Evolutionary conservation across 2,329 filamentous ascomycete genomes (phyloP), one percentile per base, ranked within the genome.

Genomic region (Penicillium fuscoglaucum): DNA sequence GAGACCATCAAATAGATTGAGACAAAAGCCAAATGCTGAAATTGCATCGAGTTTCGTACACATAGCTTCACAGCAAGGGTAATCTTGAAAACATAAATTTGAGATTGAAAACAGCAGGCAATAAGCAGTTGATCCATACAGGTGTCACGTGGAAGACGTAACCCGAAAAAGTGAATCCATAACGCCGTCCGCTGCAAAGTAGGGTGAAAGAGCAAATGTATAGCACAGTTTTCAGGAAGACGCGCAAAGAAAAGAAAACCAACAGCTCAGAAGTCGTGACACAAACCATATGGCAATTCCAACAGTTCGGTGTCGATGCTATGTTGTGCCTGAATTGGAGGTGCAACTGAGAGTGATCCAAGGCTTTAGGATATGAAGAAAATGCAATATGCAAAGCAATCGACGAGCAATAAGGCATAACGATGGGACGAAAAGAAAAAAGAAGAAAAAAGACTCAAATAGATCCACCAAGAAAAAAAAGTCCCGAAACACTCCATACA

Each of bases 161-260:
- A 35, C 10, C 58, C 44, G 40, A 59, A 56, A 41, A 52, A 58
- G 39, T 13, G 28, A 59, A 40, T 43, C 64, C 58, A 39, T 49
- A 63, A 68, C 66, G 66, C 66, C 66, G 57, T 60, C 59, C 66
- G 64, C 64, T 68, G 62, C 64, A 61, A 55, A 57, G 52, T 55
- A 60, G 40, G 50, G 53, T 57, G 39, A 56, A 55, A 59, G 53
- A 45, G 24, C 49, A 51, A 43, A 62, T 61, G 50, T 62, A 66
- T 66, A 61, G 33, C 58, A 61, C 62, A 61, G 49, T 51, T 57
- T 45, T 49, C 40, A 49, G 15, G 31, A 33, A 48, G 57, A 46
- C 29, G 40, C 39, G 47, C 40, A 53, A 28, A 40, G n/a, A 50
- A 50, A 54, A 31, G 31, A 41, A 33, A 29, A 53, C 40, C 58